phyloP scores from a whole-genome alignment of 2,329 filamentous ascomycete species.

The Ceratocystiopsis sp. region DNA sequence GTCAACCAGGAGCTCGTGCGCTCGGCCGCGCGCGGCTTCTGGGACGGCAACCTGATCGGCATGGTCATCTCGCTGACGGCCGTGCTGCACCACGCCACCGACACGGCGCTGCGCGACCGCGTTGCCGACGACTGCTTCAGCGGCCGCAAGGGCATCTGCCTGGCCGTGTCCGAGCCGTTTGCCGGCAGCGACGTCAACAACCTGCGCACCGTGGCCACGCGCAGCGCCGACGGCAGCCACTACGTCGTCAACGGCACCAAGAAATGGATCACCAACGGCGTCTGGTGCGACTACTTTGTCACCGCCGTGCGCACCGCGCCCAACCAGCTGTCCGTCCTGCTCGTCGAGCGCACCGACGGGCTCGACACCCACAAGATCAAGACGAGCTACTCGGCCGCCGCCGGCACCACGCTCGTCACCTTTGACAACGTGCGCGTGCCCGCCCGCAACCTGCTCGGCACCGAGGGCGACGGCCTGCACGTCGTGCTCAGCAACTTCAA shows the following conservation, averaged over 20 bases:
- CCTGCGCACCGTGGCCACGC: slow-evolving; percentile 59
- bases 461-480: slow-evolving; percentile 72
- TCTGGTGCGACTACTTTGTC: slow-evolving; percentile 71
- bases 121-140: slow-evolving; percentile 57
- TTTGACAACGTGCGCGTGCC: slow-evolving; percentile 81
- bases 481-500: slow-evolving; percentile 82
- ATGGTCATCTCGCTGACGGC: slow-evolving; percentile 73
- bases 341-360: slow-evolving; percentile 57
- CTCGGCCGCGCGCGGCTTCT: slow-evolving; percentile 59
- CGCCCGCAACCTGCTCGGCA: slow-evolving; percentile 56
- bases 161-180: slow-evolving; percentile 80
- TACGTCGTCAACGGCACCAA: slow-evolving; percentile 59
- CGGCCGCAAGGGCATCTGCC: slow-evolving; percentile 74
- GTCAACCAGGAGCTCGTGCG: slow-evolving; percentile 56
- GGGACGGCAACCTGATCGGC: slow-evolving; percentile 74
- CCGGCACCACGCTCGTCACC: slow-evolving; percentile 63
- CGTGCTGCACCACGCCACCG: slow-evolving; percentile 59
- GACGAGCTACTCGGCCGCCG: slow-evolving; percentile 63
- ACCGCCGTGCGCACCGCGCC: slow-evolving; percentile 62
- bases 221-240: slow-evolving; percentile 57
- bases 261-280: slow-evolving; percentile 59
- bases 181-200: slow-evolving; percentile 70
- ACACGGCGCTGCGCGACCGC: slow-evolving; percentile 46
- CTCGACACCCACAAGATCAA: slow-evolving; percentile 65
- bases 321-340: slow-evolving; percentile 60